Percentiles rank a stretch among this genome's conserved stretches.
Evolutionary conservation across 257 asterid genomes (phyloP).

Genomic region (Ophiorrhiza pumila): DNA sequence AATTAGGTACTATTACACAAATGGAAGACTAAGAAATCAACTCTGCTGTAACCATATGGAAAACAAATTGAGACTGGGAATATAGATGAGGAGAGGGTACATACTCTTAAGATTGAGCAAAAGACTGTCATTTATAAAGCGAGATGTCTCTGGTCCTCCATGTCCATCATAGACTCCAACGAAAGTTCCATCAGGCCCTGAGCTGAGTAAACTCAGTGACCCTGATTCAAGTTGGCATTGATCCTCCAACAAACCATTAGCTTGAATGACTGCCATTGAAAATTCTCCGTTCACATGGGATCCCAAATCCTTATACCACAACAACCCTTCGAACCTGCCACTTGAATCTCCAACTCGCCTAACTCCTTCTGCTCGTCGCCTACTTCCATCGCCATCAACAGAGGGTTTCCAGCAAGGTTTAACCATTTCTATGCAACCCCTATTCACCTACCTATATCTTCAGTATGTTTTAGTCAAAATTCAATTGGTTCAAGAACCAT

Average conservation of each 20-base stretch:
- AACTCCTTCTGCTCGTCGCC: conserved; percentile 31
- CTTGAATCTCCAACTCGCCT: conserved; percentile 46
- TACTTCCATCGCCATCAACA: conserved; percentile 63
- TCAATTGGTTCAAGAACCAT: background rate
- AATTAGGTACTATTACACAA: background rate
- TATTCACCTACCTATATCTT: conserved; percentile 3
- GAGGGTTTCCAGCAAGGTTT: conserved; percentile 80
- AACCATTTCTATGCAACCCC: conserved; percentile 43
- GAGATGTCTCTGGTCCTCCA: conserved; percentile 94
- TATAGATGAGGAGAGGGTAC: conserved; percentile 23
- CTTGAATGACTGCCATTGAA: conserved; percentile 93
- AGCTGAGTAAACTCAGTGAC: conserved; percentile 53
- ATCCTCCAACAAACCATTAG: conserved; percentile 85
- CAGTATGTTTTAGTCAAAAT: conserved; percentile 2
- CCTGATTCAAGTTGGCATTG: conserved; percentile 93
- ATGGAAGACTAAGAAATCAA: background rate
- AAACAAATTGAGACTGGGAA: conserved; percentile 8
- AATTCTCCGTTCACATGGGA: conserved; percentile 70
- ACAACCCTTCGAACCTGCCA: conserved; percentile 67
- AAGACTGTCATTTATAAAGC: conserved; percentile 61
- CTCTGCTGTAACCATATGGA: conserved; percentile 4
- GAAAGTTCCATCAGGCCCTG: conserved; percentile 86
- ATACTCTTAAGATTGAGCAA: conserved; percentile 80
- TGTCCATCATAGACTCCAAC: conserved; percentile 98
- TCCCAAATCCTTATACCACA: conserved; percentile 91